phyloP scores from a whole-genome alignment of 345 rosid genomes.

The Euphorbia lathyris region DNA sequence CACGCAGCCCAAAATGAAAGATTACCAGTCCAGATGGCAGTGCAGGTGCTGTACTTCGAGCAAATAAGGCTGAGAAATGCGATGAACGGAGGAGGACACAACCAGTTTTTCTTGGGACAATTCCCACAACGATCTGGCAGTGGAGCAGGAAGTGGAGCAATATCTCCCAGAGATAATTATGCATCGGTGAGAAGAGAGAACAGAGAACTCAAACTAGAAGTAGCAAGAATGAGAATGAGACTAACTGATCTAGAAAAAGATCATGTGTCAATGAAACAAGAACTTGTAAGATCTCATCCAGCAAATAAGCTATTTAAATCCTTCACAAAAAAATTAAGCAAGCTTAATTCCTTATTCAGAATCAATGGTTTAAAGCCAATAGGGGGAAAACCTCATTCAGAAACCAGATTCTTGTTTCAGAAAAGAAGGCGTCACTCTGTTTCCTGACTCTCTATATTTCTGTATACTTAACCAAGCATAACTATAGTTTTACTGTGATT shows the following conservation, averaged over 20 bases:
- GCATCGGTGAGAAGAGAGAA: slow-evolving; percentile 98
- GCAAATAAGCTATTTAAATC: slow-evolving; percentile 74
- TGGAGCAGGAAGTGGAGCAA: slow-evolving; percentile 95
- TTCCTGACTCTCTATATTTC: slow-evolving; percentile 39
- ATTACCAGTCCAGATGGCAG: slow-evolving; percentile 93
- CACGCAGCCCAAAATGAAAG: slow-evolving; percentile 97
- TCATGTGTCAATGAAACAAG: slow-evolving; percentile 93
- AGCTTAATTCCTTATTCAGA: slow-evolving; percentile 72
- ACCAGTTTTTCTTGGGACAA: slow-evolving; percentile 76
- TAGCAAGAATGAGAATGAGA: slow-evolving; percentile 98
- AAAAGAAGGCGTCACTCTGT: slow-evolving; percentile 80
- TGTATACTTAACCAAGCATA: no score
- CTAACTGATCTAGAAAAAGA: slow-evolving; percentile 92
- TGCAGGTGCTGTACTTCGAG: slow-evolving; percentile 87
- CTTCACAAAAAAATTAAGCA: slow-evolving; percentile 69
- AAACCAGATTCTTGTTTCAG: slow-evolving; percentile 65
- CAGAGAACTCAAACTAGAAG: slow-evolving; percentile 92
- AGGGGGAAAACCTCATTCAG: slow-evolving; percentile 50
- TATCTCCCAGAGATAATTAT: slow-evolving; percentile 92
- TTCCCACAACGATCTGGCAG: slow-evolving; percentile 86
- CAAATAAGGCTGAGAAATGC: slow-evolving; percentile 93
- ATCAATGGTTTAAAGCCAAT: slow-evolving; percentile 52
- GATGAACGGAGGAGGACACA: slow-evolving; percentile 82
- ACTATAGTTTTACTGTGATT: no score
- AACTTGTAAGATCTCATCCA: slow-evolving; percentile 65